Base-by-base conservation (phyloP, 768 basidiomycete species). In the Calvatia gigantea region DNA sequence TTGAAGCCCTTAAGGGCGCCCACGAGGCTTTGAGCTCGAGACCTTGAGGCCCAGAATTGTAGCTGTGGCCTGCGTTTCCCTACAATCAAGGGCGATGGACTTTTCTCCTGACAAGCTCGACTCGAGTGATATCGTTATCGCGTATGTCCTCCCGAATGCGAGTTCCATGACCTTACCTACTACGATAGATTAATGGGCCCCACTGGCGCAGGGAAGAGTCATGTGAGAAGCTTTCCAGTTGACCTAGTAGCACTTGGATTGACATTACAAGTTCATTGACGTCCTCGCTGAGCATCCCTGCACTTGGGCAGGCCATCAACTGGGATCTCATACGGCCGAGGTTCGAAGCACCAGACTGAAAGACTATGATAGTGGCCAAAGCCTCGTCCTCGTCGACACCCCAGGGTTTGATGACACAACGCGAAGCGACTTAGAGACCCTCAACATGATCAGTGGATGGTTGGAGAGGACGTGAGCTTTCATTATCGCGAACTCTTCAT, bases 141-240 rank as follows among this genome's bases (percentile, higher is more conserved):
- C 4, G 52, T 54, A 21, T 5, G 52, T 33, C 8, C 21, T 42
- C 8, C 23, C 29, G 32, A 27, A 39, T 21, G 12, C 41, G 23
- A 37, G 35, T 19, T n/a, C 29, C 52, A 25, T 25, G 15, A 32
- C n/a, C 12, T 51, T 6, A 41, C 41, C 28, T 11, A 12, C 12
- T n/a, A n/a, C n/a, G n/a, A n/a, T n/a, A n/a, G n/a, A n/a, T n/a
- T n/a, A n/a, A 64, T 66, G 62, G 65, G 65, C 5, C 60, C 63
- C 21, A 67, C 64, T 6, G 66, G 66, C 25, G 58, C 57, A 0
- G 65, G 65, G 35, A 64, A 64, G 54, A 64, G 62, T 42, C 56
- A 58, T 3, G 62, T 61, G n/a, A n/a, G n/a, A 28, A 39, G 59
- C 29, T 17, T 7, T 15, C 12, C 12, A 4, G 4, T 39, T 31